These are phyloP conservation scores for Torulaspora microellipsoides DNA, from an alignment of 805 yeast species.

Conservation along the genomic window DNA sequence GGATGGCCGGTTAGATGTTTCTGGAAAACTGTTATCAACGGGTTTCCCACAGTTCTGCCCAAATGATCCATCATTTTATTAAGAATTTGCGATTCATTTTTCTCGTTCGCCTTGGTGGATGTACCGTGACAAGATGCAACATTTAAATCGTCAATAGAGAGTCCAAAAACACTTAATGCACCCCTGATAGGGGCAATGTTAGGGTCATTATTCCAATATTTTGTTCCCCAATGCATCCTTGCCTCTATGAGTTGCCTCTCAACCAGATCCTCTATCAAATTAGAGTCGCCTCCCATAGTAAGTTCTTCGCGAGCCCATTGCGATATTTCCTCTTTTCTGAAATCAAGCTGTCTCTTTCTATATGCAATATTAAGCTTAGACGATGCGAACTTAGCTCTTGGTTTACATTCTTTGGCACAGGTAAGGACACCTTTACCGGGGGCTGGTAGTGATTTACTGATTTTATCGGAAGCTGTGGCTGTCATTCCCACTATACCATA, in stretches of 20 bases:
- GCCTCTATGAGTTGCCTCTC: conserved; percentile 75
- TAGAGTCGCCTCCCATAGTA: conserved; percentile 11
- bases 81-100: conserved; percentile 85
- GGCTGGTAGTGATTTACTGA: conserved; percentile 88
- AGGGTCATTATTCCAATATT: conserved; percentile 78
- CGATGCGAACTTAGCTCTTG: conserved; percentile 4
- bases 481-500: conserved; percentile 79
- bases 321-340: conserved; percentile 67
- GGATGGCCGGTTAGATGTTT: conserved; percentile 97
- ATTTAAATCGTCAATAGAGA: conserved; percentile 82
- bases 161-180: conserved; percentile 82
- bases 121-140: conserved; percentile 97
- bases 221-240: conserved; percentile 82
- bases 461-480: conserved; percentile 85
- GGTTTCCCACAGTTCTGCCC: conserved; percentile 90
- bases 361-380: conserved; percentile 12
- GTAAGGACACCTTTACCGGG: conserved; percentile 93
- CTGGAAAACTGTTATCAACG: conserved; percentile 90
- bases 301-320: conserved; percentile 63
- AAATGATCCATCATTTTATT: conserved; percentile 83
- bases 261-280: conserved; percentile 68
- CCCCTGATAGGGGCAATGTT: conserved; percentile 91
- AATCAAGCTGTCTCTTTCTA: conserved; percentile 16
- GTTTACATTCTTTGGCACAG: conserved; percentile 71
- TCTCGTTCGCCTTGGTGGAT: conserved; percentile 94